phyloP scores from a whole-genome alignment of 2,329 filamentous ascomycete species.

The Ophiostoma sp. region DNA sequence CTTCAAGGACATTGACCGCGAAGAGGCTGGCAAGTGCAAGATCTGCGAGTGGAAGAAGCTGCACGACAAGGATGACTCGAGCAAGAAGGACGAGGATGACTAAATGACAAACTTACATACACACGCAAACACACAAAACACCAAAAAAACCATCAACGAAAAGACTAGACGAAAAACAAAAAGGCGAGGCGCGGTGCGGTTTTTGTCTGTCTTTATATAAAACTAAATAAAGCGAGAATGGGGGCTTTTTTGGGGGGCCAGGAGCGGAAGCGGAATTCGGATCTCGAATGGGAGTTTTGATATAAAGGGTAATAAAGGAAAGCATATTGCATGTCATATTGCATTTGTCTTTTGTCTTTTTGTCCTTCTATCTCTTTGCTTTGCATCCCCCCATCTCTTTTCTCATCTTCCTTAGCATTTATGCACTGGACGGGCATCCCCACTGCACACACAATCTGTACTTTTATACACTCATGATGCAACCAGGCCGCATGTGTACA shows the following conservation, averaged over 20 bases:
- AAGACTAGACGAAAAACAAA: not conserved
- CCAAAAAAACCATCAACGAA: not conserved
- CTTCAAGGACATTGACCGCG: slow-evolving; percentile 76
- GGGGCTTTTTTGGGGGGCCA: not conserved
- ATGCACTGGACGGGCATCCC: not conserved
- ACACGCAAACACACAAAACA: not conserved
- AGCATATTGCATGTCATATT: not conserved
- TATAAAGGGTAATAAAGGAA: not conserved
- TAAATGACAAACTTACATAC: slow-evolving; percentile 34
- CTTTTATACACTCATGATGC: slow-evolving; percentile 4
- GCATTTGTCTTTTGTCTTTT: not conserved
- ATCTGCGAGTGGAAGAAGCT: slow-evolving; percentile 55
- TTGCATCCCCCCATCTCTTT: not conserved
- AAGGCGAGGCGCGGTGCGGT: not conserved
- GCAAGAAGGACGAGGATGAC: slow-evolving; percentile 51
- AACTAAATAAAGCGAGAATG: not conserved
- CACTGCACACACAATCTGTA: not conserved
- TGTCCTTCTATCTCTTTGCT: not conserved
- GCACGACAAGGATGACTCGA: slow-evolving; percentile 43
- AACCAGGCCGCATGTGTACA: not conserved
- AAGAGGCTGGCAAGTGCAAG: slow-evolving; percentile 74
- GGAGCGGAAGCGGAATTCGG: not conserved
- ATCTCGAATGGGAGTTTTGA: not conserved
- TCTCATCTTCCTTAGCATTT: not conserved
- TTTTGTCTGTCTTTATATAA: slow-evolving; percentile 5